Percentiles rank a stretch among this genome's conserved stretches.
phyloP scores from a whole-genome alignment of 148 eudicot species.

The Spergularia bocconei region DNA sequence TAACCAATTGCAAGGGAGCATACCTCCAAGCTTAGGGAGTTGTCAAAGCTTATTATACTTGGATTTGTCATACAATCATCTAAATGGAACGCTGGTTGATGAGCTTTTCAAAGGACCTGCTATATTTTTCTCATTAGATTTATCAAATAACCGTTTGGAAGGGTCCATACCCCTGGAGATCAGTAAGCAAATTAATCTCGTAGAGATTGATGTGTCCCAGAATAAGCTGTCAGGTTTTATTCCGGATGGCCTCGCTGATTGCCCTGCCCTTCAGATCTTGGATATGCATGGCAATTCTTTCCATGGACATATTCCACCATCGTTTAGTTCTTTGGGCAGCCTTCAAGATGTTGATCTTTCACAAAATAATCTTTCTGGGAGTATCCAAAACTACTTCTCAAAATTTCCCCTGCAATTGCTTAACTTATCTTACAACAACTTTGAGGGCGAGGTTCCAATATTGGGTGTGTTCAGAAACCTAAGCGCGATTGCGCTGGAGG shows the following conservation, averaged over 20 bases:
- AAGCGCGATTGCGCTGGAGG: slow-evolving; percentile 29
- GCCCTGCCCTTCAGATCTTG: slow-evolving; percentile 21
- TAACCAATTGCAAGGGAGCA: slow-evolving; percentile 26
- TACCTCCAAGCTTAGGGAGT: slow-evolving; percentile 32
- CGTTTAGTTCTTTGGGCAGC: slow-evolving; percentile 27
- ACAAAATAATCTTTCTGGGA: slow-evolving; percentile 36
- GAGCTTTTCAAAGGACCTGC: slow-evolving; percentile 26
- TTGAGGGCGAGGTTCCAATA: slow-evolving; percentile 39
- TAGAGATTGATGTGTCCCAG: slow-evolving; percentile 21
- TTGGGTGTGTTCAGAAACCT: slow-evolving; percentile 38
- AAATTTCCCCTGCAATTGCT: slow-evolving; percentile 20
- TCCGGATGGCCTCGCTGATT: slow-evolving; percentile 30
- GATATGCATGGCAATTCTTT: slow-evolving; percentile 25
- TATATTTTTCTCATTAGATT: slow-evolving; percentile 9
- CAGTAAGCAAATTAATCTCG: slow-evolving; percentile 27
- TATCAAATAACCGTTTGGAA: slow-evolving; percentile 25
- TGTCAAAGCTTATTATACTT: slow-evolving; percentile 27
- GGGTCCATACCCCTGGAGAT: slow-evolving; percentile 36
- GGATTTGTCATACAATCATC: slow-evolving; percentile 26
- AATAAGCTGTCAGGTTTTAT: slow-evolving; percentile 40
- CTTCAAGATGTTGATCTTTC: slow-evolving; percentile 37
- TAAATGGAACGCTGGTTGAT: slow-evolving; percentile 31
- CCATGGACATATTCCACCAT: slow-evolving; percentile 29
- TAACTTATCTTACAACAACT: slow-evolving; percentile 35
- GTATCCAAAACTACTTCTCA: slow-evolving; percentile 32